Evolutionary conservation across 148 eudicot genomes (phyloP), one percentile per base, ranked within the genome.

Genomic region (Heliamphora exappendiculata): DNA sequence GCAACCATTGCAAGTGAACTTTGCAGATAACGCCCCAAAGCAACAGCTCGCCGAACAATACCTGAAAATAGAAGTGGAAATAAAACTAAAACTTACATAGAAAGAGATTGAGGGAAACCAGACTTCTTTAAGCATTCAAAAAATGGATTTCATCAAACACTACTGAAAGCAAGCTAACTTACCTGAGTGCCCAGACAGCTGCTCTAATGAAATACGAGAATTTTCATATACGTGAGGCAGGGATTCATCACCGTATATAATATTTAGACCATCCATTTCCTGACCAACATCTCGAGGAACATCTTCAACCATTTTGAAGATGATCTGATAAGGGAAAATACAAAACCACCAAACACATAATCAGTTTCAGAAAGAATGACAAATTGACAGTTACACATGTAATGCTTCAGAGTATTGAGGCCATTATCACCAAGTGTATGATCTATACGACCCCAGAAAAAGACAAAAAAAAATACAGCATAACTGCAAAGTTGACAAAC

Each of bases 1-100:
- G 94, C 94, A 83, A 85, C 99, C 98, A 96, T 96, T 75, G 99
- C 94, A 75, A 96, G 78, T 51, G 99, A 97, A 85, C 93, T 96
- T 77, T 96, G 99, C 80, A 96, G 87, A 78, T 84, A 87, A 4
- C 98, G 88, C 51, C 98, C 99, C 29, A 93, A 89, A 50, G 94
- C 98, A 78, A 89, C 98, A 72, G 97, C 99, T 62, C 99, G 89
- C 83, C 85, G 91, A 33, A 96, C 96, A 78, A 93, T 88, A 75
- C 99, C 99, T 95, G 83, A 73, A 68, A 76, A 62, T 10, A 78
- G 31, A 68, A 62, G 44, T 58, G 34, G 51, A 41, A 24, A 65
- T 28, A 75, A 73, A 65, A 70, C 41, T 24, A 11, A 24, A 62
- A 49, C 26, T 26, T 0, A 54, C 14, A 36, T 7, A 72, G 17